These are phyloP conservation scores for Aspergillus homomorphus DNA, from an alignment of 495 filamentous ascomycete species.

Conservation along the genomic window DNA sequence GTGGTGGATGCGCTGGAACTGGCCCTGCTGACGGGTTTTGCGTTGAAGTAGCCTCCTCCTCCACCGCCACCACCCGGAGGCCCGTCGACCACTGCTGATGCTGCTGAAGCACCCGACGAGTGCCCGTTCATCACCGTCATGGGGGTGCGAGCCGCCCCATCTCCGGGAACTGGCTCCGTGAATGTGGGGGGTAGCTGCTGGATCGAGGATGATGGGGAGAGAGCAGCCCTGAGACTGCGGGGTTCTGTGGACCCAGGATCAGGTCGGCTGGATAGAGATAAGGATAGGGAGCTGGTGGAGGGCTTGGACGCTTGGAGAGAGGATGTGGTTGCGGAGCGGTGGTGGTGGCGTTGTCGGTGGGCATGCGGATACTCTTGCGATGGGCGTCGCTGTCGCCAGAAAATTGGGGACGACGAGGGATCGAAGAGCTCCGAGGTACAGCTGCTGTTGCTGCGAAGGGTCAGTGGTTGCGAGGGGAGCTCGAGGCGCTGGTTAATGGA, in stretches of 20 bases:
- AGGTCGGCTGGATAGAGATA: constrained; percentile 16
- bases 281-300: constrained; percentile 7
- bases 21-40: constrained; percentile 16
- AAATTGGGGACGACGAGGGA: background rate
- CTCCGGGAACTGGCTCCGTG: background rate
- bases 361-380: background rate
- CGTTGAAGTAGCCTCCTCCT: constrained; percentile 31
- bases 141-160: too few species aligned
- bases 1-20: constrained; percentile 23
- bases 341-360: constrained; percentile 24
- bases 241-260: constrained; percentile 1
- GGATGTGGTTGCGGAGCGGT: constrained; percentile 38
- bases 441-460: constrained; percentile 18
- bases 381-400: background rate
- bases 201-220: background rate
- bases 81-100: background rate
- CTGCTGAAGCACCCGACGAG: background rate
- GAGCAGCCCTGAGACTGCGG: background rate
- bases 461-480: constrained; percentile 49
- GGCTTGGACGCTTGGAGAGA: constrained; percentile 18
- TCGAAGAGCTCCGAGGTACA: constrained; percentile 2
- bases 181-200: background rate
- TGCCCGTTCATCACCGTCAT: background rate
- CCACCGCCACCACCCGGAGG: constrained; percentile 1
- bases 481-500: constrained; percentile 71